phyloP scores from a whole-genome alignment of 495 filamentous ascomycete genomes.

The Penicillium tannophilum region DNA sequence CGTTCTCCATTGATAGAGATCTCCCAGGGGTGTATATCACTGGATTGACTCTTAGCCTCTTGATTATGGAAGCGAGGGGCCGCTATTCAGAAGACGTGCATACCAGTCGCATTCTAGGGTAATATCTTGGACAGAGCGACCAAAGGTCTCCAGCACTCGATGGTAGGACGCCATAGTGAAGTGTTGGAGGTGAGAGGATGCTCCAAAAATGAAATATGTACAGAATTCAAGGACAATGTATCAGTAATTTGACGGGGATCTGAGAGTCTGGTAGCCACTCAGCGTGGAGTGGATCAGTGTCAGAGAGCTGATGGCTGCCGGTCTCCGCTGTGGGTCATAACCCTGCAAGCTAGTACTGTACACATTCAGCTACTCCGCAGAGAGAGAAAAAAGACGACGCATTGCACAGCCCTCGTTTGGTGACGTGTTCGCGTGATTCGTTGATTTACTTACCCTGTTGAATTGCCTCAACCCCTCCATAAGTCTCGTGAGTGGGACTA shows the following conservation, averaged over 20 bases:
- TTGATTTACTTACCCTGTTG: neutral
- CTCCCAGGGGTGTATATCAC: conserved; percentile 25
- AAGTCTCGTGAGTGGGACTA: neutral
- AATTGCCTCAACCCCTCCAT: neutral
- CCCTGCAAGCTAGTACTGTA: neutral
- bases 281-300: neutral
- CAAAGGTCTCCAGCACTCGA: conserved; percentile 18
- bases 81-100: neutral
- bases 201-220: neutral
- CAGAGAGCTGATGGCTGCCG: neutral
- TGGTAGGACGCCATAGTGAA: conserved; percentile 22
- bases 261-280: neutral
- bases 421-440: conserved; percentile 1
- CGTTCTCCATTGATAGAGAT: conserved; percentile 17
- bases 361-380: neutral
- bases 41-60: conserved; percentile 5
- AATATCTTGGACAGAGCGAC: conserved; percentile 18
- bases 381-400: neutral
- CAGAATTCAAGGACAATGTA: neutral
- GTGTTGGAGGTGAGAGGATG: neutral
- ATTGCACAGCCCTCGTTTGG: neutral
- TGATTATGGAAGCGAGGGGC: too few relatives aligned
- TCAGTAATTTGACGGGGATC: neutral
- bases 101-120: conserved; percentile 24
- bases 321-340: neutral